Base-by-base conservation (phyloP, 352 stramenopile species). In the Pythium pyrilobum region DNA sequence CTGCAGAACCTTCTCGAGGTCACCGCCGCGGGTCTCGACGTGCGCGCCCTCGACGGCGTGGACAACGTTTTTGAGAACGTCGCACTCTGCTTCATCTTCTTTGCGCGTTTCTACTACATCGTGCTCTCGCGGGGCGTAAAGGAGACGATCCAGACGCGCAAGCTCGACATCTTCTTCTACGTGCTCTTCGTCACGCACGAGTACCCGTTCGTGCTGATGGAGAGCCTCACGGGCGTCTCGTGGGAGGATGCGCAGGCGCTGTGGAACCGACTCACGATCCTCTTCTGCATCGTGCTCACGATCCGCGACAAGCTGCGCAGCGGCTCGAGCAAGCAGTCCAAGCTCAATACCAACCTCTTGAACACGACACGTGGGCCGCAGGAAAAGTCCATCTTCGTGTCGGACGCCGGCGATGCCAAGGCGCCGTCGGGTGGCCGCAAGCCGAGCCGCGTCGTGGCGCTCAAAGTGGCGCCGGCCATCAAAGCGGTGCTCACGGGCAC, bases 101-200 rank as follows among this genome's bases (percentile, higher is more conserved):
- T 67, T 27, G 71, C 70, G 24, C 67, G 57, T 3, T 80, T 72
- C 31, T 72, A 64, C 43, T 73, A 71, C 32, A 53, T 77, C 21
- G 42, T 42, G 0, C 58, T 74, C 13, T 63, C 60, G 2, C 51
- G 55, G 1, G 64, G 64, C 3, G 47, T 66, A 40, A 62, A 42
- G 23, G 49, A 59, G 29, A 63, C 72, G 2, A 9, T 63, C 5
- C 21, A 46, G 8, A 67, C 38, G 23, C 46, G 56, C 3, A 76
- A 77, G 18, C 10, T 63, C 16, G 64, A 74, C 7, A 34, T 72
- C 32, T 44, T 61, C 23, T 52, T 56, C 10, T 76, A 74, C 23
- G 7, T 74, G 43, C 52, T 76, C 2, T 79, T 76, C 36, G 24
- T 48, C 23, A 59, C 47, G 12, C 36, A 56, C 23, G 55, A 63